Base-by-base conservation (phyloP, 2,329 filamentous ascomycete genomes). In the Phialocephala subalpina region DNA sequence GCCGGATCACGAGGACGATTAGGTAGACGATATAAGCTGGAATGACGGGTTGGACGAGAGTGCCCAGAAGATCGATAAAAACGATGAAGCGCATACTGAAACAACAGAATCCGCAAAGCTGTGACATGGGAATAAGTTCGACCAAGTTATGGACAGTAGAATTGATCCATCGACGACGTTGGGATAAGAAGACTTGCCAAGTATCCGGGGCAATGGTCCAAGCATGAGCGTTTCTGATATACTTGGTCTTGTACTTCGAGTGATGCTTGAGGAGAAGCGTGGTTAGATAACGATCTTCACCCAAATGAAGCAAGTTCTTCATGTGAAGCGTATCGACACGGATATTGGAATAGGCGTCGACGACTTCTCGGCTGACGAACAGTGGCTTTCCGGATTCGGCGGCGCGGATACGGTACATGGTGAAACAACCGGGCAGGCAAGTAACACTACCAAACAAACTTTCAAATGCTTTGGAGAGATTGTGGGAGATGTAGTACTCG, bases 71-170 rank as follows among this genome's bases (percentile, higher is more conserved):
- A 80, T 99, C 96, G 72, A 99, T 79, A 76, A 99, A 97, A 72
- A 99, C 94, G 66, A 99, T 87, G 80, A 99, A 99, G 75, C 96
- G 91, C 96, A 99, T 99, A 80, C 92, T 97, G 85, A 99, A 99
- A 82, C 96, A 99, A 86, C 96, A 99, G 90, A 99, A 99, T 81
- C 96, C 96, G 80, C 96, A 99, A 59, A 99, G 91, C 78, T 98
- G 92, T 68, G 92, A 89, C 79, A 99, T 84, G 6, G 95, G 94
- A 69, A 98, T 95, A 68, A 99, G 90, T 79, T 99, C 96, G 69
- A 97, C 92, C 69, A 99, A 85, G 79, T 99, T 99, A 85, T 99
- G 96, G 60, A 99, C 93, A 0, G 96, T 99, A 64, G 94, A 97
- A 84, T 99, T 99, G 81, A 99, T 99, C 96, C 96, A 99, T 78